phyloP scores from a whole-genome alignment of 768 basidiomycete species.

The Suillus fuscotomentosus region DNA sequence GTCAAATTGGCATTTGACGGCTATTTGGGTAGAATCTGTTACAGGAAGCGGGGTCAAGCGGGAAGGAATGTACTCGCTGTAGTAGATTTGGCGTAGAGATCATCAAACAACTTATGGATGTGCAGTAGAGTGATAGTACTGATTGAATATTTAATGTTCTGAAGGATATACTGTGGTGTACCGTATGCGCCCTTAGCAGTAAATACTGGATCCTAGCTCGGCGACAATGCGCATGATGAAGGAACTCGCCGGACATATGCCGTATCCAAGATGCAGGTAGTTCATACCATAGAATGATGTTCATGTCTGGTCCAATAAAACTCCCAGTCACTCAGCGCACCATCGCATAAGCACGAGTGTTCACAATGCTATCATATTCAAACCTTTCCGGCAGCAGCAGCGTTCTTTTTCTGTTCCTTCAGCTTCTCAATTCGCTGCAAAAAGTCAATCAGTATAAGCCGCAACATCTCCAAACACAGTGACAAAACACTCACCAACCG shows the following conservation, averaged over 20 bases:
- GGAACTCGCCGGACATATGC: not conserved
- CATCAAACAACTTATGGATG: too few relatives aligned
- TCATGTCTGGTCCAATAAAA: not conserved
- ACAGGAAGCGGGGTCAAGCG: not conserved
- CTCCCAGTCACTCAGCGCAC: not conserved
- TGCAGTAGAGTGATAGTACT: not conserved
- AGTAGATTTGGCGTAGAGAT: not conserved
- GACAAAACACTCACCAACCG: slow-evolving; percentile 59
- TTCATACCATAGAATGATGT: not conserved
- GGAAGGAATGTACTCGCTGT: slow-evolving; percentile 1
- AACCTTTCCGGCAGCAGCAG: slow-evolving; percentile 11
- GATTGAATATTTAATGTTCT: not conserved
- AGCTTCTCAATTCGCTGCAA: slow-evolving; percentile 70
- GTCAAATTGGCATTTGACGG: slow-evolving; percentile 1
- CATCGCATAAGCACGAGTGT: not conserved
- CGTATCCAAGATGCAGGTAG: not conserved
- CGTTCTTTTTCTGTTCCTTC: slow-evolving; percentile 77
- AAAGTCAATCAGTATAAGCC: not conserved
- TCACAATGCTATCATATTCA: not conserved
- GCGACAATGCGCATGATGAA: not conserved
- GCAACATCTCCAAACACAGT: slow-evolving; percentile 3
- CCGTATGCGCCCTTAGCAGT: not conserved
- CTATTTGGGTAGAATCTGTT: not conserved
- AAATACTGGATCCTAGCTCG: not conserved
- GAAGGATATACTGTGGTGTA: not conserved